Evolutionary conservation across 768 basidiomycete genomes (phyloP), one percentile per base, ranked within the genome.

Genomic region (Myochromella boudieri): DNA sequence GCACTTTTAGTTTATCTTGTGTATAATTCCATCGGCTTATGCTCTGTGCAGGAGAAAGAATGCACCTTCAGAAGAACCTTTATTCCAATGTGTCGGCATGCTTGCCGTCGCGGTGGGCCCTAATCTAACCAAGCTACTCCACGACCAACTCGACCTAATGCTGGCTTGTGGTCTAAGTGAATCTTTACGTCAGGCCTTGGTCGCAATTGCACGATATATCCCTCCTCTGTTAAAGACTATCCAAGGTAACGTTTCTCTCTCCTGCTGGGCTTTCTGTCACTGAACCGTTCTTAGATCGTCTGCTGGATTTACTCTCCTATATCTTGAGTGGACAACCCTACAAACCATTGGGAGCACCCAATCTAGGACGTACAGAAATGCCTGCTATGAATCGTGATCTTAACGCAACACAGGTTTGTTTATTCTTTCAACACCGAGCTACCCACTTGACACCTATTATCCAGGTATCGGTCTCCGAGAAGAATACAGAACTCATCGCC

Each of bases 1-100:
- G 17, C 9, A 31, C n/a, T 36, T 24, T 6, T n/a, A 6, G n/a
- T n/a, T n/a, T 20, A 2, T 8, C 6, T 18, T 22, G 12, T 17
- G 11, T 17, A 28, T 36, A 33, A 26, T 22, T 41, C 21, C 25
- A 33, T 26, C 15, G 17, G 33, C 18, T 50, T 15, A 21, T 29
- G n/a, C 24, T 18, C 29, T 29, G 42, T 34, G 22, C 51, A 85
- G 82, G 47, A 84, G 85, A 60, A 95, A 94, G 75, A 94, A 92
- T 60, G 90, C 93, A 1, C 89, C 91, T 2, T 85, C 87, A 12
- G 95, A 97, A 65, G 93, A 93, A 54, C 88, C 95, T 0, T 93
- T 98, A 48, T 98, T 99, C 61, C 91, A 97, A 74, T 98, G 97
- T 66, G 81, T 99, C 49, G 92, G 92, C 28, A 95, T 97, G 93